phyloP scores from a whole-genome alignment of 2,329 filamentous ascomycete genomes.

The Tolypocladium endophyticum region DNA sequence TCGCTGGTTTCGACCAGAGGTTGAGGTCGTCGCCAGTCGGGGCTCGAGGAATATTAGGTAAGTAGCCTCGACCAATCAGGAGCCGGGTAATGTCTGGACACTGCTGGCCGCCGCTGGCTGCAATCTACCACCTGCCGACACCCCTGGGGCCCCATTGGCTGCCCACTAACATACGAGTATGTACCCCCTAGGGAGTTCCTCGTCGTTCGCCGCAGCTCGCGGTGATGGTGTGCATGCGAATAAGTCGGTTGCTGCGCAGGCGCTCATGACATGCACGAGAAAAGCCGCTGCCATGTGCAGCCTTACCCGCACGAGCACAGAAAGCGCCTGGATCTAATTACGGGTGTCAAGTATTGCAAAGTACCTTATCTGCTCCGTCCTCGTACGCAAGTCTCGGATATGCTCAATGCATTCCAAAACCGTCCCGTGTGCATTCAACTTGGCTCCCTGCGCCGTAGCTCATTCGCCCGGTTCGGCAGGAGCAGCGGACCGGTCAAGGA shows the following conservation, averaged over 20 bases:
- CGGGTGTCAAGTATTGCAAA: not conserved
- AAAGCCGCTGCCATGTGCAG: not conserved
- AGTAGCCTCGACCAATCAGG: constrained; percentile 13
- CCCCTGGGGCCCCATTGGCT: too few relatives aligned
- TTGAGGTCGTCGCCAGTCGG: constrained; percentile 17
- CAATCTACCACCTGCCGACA: not conserved
- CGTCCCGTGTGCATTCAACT: constrained; percentile 5
- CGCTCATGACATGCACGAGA: not conserved
- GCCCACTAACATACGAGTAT: too few relatives aligned
- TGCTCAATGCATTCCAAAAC: not conserved
- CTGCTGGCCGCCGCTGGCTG: not conserved
- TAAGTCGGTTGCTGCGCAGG: not conserved
- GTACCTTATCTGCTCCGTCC: not conserved
- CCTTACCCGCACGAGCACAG: not conserved
- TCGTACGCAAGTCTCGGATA: not conserved
- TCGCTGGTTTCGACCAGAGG: constrained; percentile 4
- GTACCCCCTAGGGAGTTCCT: not conserved
- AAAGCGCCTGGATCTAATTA: not conserved
- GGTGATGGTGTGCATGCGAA: not conserved
- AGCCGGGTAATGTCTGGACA: not conserved
- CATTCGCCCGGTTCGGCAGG: constrained; percentile 1
- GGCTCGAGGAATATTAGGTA: constrained; percentile 15
- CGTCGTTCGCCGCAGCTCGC: not conserved
- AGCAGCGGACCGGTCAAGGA: constrained; percentile 3
- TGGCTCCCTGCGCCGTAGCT: constrained; percentile 5